Conservation (phyloP, 2,329 filamentous ascomycete genomes). For the Trichoderma afroharzianum region DNA sequence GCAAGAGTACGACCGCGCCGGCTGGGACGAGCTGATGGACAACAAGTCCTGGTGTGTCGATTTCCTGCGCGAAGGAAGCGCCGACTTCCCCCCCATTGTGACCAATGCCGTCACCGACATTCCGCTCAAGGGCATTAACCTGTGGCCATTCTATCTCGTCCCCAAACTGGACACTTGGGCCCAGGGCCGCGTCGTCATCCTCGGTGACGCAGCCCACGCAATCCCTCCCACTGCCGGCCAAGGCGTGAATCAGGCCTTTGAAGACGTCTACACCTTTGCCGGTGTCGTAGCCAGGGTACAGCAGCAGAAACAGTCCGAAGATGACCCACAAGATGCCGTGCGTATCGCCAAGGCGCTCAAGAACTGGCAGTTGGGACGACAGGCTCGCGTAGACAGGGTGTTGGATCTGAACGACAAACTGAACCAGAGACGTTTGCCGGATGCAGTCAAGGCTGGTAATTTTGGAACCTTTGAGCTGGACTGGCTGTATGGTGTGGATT, state of each 20-base stretch:
- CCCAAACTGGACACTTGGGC: conserved; percentile 45
- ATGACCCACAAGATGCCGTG: not conserved
- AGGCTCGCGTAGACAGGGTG: conserved; percentile 45
- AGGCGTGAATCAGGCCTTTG: conserved; percentile 46
- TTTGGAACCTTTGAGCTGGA: conserved; percentile 33
- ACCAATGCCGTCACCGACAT: conserved; percentile 32
- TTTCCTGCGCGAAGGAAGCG: conserved; percentile 32
- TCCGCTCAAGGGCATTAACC: conserved; percentile 34
- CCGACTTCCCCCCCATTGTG: conserved; percentile 36
- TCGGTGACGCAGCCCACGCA: conserved; percentile 48
- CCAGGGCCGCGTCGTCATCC: conserved; percentile 38
- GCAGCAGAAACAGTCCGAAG: conserved; percentile 21
- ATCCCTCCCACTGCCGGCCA: conserved; percentile 47
- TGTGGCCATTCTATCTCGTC: conserved; percentile 49
- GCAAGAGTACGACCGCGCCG: conserved; percentile 35
- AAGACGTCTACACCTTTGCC: conserved; percentile 47
- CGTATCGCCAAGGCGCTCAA: conserved; percentile 25
- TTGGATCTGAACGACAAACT: conserved; percentile 47
- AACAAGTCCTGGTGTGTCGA: conserved; percentile 39
- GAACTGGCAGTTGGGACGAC: conserved; percentile 47
- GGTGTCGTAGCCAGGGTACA: conserved; percentile 33
- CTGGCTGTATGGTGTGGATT: conserved; percentile 42
- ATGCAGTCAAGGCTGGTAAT: conserved; percentile 23
- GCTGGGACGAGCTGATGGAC: conserved; percentile 39
- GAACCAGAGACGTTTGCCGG: conserved; percentile 44